Evolutionary conservation across 768 basidiomycete species (phyloP).

Genomic region (Xerocomus spinulosus): DNA sequence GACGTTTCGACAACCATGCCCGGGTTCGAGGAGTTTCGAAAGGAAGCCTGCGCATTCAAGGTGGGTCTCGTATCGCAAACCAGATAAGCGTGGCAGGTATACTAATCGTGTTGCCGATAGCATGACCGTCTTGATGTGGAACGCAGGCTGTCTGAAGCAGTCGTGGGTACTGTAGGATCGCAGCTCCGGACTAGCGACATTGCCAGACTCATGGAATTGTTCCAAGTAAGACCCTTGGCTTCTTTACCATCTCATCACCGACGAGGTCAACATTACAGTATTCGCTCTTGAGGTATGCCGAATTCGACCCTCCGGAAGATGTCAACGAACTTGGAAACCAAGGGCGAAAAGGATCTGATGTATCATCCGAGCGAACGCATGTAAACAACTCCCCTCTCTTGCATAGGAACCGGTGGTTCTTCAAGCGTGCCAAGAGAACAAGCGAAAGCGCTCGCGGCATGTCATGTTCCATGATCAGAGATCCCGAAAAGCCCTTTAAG

Average conservation of each 20-base stretch:
- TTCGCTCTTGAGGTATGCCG: constrained; percentile 68
- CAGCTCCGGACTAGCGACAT: constrained; percentile 73
- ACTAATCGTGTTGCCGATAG: no score
- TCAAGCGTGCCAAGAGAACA: constrained; percentile 23
- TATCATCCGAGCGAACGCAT: constrained; percentile 42
- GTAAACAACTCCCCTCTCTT: constrained; percentile 32
- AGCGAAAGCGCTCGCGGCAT: constrained; percentile 29
- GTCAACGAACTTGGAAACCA: constrained; percentile 18
- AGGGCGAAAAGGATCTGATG: constrained; percentile 27
- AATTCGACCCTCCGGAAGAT: constrained; percentile 49
- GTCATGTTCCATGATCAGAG: constrained; percentile 30
- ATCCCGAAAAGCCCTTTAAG: constrained; percentile 44
- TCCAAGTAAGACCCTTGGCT: constrained; percentile 47
- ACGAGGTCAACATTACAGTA: constrained; percentile 36
- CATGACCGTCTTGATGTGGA: constrained; percentile 75
- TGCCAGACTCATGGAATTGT: constrained; percentile 79
- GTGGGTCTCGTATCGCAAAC: constrained; percentile 37
- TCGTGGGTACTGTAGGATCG: constrained; percentile 38
- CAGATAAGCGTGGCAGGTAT: no score
- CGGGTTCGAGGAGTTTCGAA: constrained; percentile 70
- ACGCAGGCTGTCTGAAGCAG: constrained; percentile 48
- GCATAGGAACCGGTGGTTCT: constrained; percentile 27
- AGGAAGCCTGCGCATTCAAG: constrained; percentile 76
- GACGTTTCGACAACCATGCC: constrained; percentile 51
- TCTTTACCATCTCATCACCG: background rate